phyloP scores from a whole-genome alignment of 306 rosid species.

The Benincasa hispida region DNA sequence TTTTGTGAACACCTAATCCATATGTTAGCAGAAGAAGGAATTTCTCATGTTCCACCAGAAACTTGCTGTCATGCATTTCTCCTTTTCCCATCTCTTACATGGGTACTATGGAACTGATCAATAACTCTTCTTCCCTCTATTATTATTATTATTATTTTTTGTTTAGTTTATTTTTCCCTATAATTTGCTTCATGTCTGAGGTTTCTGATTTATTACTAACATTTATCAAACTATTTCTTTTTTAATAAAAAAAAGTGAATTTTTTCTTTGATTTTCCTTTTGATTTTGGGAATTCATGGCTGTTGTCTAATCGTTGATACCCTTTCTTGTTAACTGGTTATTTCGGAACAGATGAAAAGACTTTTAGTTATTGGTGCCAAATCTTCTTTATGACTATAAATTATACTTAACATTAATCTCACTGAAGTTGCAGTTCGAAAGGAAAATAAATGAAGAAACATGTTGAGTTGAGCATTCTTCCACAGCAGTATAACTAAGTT shows the following conservation, averaged over 20 bases:
- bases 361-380: background rate
- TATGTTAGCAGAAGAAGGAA: background rate
- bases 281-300: background rate
- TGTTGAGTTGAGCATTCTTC: too few relatives aligned
- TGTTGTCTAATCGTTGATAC: background rate
- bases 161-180: background rate
- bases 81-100: background rate
- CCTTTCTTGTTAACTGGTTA: background rate
- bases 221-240: background rate
- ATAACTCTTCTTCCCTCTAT: background rate
- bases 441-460: background rate
- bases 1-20: background rate
- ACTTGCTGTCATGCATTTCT: background rate
- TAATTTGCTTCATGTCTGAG: background rate
- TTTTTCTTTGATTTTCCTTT: background rate
- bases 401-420: background rate
- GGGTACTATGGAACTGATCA: background rate
- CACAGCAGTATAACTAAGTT: background rate
- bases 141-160: background rate
- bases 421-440: background rate
- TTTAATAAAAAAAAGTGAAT: background rate
- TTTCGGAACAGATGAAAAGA: background rate
- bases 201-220: background rate
- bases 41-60: slow-evolving; percentile 5
- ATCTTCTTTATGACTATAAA: background rate